Conservation (phyloP, 2,329 filamentous ascomycete species). For the Pyrenochaeta sp. region DNA sequence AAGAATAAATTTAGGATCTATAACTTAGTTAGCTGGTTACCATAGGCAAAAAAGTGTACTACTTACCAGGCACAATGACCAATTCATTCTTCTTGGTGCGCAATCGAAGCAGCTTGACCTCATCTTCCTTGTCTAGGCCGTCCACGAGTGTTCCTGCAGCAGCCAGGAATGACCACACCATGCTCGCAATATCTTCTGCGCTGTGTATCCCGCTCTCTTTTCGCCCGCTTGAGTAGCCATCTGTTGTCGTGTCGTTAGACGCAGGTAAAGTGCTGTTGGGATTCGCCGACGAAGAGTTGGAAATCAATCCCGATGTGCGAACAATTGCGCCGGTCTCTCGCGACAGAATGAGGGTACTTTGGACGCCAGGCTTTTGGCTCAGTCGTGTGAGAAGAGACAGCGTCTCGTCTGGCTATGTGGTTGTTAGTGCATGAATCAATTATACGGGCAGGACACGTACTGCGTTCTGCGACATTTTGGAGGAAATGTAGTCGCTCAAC, state of each 20-base stretch:
- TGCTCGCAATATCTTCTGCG: conserved; percentile 74
- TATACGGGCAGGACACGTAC: conserved; percentile 18
- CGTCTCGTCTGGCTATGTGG: conserved; percentile 61
- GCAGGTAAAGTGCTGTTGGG: conserved; percentile 49
- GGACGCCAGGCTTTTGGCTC: conserved; percentile 79
- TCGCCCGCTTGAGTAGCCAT: conserved; percentile 41
- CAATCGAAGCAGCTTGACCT: conserved; percentile 76
- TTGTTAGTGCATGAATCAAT: conserved; percentile 1
- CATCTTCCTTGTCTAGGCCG: conserved; percentile 78
- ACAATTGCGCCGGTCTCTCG: conserved; percentile 75
- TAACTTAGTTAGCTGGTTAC: conserved; percentile 18
- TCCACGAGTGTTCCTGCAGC: conserved; percentile 73
- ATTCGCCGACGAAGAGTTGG: conserved; percentile 62
- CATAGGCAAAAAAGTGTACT: not conserved
- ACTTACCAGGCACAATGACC: conserved; percentile 74
- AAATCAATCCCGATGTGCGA: conserved; percentile 74
- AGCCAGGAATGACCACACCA: conserved; percentile 79
- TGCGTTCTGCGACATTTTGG: conserved; percentile 38
- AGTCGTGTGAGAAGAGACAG: conserved; percentile 72
- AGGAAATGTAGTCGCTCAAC: no score
- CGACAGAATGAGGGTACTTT: conserved; percentile 78
- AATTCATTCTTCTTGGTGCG: conserved; percentile 87
- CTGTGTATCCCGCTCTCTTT: conserved; percentile 61
- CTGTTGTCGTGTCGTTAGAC: conserved; percentile 37
- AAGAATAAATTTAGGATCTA: conserved; percentile 77